Evolutionary conservation across 164 flowering plant genomes (phyloP), one percentile per base, ranked within the genome.

Genomic region (Chimonanthus salicifolius): DNA sequence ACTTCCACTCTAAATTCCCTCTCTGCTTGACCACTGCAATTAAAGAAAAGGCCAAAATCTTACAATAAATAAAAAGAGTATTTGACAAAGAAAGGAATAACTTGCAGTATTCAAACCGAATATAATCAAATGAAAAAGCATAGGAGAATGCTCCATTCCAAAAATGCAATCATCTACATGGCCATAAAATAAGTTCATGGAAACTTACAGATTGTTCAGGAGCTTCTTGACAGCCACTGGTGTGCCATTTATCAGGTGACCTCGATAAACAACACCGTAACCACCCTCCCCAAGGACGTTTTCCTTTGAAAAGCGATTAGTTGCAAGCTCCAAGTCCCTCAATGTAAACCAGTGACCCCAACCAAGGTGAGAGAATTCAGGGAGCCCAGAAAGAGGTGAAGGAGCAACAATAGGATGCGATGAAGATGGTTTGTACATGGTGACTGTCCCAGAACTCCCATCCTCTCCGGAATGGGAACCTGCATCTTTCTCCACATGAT

Each of bases 331-430:
- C 4, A 94, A 84, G 75, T 94, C 98, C 73, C 98, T 84, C 68
- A 94, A 70, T 2, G 98, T 93, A 76, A 91, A 93, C 98, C 98
- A 93, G 70, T 93, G 97, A 49, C 98, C 98, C 98, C 98, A 93
- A 62, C 95, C 97, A 62, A 93, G 87, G 76, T 86, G 98, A 62
- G 98, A 93, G 71, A 91, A 85, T 73, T 93, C 97, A 15, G 98
- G 95, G 71, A 90, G 81, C 15, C 94, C 98, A 60, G 80, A 77
- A 62, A 89, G 78, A 68, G 97, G 94, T 47, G 98, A 94, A 70
- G 91, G 84, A 7, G 83, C 88, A 74, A 83, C 80, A 54, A 81
- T 70, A 10, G 85, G 87, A 76, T 86, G 79, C 47, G 86, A 80
- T 65, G 92, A 75, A 60, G 80, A 83, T 54, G 87, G 81, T 67